These are phyloP conservation scores for Bolboschoenus planiculmis DNA, from an alignment of 176 grass and related monocot genomes.

Conservation along the genomic window DNA sequence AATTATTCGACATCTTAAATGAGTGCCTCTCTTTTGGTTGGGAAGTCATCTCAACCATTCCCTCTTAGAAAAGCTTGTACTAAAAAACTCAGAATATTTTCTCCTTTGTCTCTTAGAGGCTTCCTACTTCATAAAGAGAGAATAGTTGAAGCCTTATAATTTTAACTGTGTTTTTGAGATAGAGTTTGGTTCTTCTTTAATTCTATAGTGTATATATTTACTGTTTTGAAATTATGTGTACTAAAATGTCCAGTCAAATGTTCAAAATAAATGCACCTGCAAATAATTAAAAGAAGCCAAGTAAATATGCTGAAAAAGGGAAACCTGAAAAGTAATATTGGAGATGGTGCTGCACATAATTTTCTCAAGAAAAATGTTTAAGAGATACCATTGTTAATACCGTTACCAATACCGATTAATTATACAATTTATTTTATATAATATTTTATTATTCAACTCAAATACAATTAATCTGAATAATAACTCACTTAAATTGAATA, in stretches of 20 bases:
- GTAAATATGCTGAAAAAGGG: background rate
- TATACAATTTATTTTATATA: no score
- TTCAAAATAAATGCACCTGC: background rate
- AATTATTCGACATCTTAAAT: background rate
- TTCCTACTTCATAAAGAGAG: background rate
- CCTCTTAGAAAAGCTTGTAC: background rate
- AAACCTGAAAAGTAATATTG: background rate
- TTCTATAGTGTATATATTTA: background rate
- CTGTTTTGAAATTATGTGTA: background rate
- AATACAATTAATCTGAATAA: no score
- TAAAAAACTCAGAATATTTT: background rate
- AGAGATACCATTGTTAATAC: no score
- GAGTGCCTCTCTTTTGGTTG: constrained; percentile 1
- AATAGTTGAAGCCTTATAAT: background rate
- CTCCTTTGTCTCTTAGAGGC: background rate
- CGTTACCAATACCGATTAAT: no score
- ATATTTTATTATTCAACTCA: no score
- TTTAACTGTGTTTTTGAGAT: background rate
- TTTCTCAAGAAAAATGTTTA: no score
- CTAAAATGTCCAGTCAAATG: background rate
- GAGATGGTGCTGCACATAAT: no score
- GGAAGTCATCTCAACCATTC: background rate
- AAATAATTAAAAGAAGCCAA: background rate
- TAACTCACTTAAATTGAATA: no score
- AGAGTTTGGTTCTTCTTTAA: background rate